Percentiles rank a stretch among this genome's conserved stretches.
These are phyloP conservation scores for Scheffersomyces coipomensis DNA, from an alignment of 805 yeast species.

Conservation along the genomic window DNA sequence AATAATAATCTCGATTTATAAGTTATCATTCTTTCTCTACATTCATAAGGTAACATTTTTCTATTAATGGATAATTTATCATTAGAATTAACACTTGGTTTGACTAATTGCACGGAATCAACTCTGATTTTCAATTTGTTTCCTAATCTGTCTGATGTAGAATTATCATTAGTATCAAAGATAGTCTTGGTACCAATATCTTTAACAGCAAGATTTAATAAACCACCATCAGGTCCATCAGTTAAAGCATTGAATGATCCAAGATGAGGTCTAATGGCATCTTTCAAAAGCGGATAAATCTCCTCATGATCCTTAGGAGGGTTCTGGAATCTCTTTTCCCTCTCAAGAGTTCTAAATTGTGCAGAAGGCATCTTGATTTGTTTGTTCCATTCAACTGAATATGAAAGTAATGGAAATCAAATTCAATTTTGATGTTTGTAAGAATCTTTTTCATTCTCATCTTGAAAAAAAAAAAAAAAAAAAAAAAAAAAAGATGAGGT, in stretches of 20 bases:
- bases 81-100: constrained; percentile 69
- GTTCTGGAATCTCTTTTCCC: constrained; percentile 78
- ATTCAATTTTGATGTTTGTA: no score
- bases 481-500: neutral
- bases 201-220: constrained; percentile 78
- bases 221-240: constrained; percentile 82
- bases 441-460: no score
- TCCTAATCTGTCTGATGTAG: constrained; percentile 61
- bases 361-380: constrained; percentile 40
- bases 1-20: constrained; percentile 78
- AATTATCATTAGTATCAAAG: constrained; percentile 69
- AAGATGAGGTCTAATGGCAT: constrained; percentile 92
- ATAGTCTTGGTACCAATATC: constrained; percentile 87
- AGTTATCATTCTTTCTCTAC: constrained; percentile 85
- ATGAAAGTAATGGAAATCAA: no score
- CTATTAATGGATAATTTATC: constrained; percentile 79
- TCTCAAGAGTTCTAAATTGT: constrained; percentile 77
- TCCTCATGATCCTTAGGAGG: constrained; percentile 82
- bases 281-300: constrained; percentile 76
- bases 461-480: no score
- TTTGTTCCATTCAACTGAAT: constrained; percentile 4
- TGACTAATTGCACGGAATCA: constrained; percentile 84
- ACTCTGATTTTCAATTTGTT: constrained; percentile 81
- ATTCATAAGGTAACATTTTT: constrained; percentile 72
- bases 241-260: constrained; percentile 96